phyloP scores from a whole-genome alignment of 352 stramenopile species.

The Pythium rhizo-oryzae region DNA sequence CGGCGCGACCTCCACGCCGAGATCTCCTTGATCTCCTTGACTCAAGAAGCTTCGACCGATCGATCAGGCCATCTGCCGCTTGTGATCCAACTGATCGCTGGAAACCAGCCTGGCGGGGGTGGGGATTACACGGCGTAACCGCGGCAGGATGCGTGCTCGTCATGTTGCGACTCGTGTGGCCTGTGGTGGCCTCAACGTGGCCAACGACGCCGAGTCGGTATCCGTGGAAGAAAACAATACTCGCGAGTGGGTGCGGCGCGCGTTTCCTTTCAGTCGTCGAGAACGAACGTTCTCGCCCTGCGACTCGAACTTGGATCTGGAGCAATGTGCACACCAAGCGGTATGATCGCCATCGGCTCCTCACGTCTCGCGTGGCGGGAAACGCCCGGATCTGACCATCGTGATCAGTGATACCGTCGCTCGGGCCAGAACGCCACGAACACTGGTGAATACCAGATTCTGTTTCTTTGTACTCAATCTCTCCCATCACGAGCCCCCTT shows the following conservation, averaged over 20 bases:
- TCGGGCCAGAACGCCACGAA: too few species aligned
- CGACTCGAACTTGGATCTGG: background rate
- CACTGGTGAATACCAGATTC: too few species aligned
- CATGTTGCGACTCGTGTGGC: constrained; percentile 6
- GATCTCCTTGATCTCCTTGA: background rate
- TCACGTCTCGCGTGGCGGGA: too few species aligned
- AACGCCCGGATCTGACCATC: too few species aligned
- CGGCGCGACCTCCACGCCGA: background rate
- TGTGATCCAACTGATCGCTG: background rate
- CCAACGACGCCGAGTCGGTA: background rate
- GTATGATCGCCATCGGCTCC: background rate
- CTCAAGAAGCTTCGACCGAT: background rate
- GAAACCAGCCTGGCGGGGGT: background rate
- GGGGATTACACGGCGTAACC: background rate
- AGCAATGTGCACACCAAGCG: background rate
- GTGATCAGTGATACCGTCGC: too few species aligned
- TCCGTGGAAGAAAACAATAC: constrained; percentile 5
- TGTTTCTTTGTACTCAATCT: too few species aligned
- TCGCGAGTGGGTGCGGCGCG: background rate
- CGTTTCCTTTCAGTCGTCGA: background rate
- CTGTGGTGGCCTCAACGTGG: background rate
- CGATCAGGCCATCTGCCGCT: background rate
- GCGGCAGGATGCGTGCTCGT: background rate
- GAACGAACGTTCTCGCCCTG: background rate
- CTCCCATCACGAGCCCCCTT: too few species aligned